A percentile compares a stretch with the other conserved stretches of the same genome.
phyloP scores from a whole-genome alignment of 163 green algal genomes.

The Chlorella variabilis region DNA sequence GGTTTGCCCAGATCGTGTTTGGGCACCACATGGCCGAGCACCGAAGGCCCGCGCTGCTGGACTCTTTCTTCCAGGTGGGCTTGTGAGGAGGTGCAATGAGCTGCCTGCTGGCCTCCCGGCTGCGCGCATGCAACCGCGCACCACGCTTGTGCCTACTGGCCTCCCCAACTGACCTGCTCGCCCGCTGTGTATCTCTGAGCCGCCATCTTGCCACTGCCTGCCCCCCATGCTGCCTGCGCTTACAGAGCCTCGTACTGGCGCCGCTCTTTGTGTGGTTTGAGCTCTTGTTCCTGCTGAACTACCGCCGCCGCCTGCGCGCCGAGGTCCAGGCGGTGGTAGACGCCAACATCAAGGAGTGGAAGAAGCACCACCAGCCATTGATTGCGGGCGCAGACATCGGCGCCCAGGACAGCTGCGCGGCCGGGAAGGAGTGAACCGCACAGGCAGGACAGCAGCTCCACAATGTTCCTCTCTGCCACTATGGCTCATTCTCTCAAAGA shows the following conservation, averaged over 20 bases:
- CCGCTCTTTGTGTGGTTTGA: conserved; percentile 93
- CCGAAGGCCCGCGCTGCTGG: conserved; percentile 80
- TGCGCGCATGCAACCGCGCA: too few relatives aligned
- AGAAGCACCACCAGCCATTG: neutral
- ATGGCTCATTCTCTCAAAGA: too few relatives aligned
- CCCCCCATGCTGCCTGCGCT: neutral
- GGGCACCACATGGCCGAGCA: conserved; percentile 84
- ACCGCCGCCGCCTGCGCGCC: conserved; percentile 59
- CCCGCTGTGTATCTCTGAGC: neutral
- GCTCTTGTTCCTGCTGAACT: conserved; percentile 82
- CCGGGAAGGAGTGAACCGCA: neutral
- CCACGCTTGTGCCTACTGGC: too few relatives aligned
- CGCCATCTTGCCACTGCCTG: neutral
- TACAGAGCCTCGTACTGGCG: conserved; percentile 80
- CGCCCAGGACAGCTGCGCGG: neutral
- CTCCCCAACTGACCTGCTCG: too few relatives aligned
- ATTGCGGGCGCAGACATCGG: neutral
- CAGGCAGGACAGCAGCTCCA: too few relatives aligned
- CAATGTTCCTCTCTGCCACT: neutral
- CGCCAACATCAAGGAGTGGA: conserved; percentile 9
- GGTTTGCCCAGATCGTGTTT: conserved; percentile 80
- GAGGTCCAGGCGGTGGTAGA: conserved; percentile 42
- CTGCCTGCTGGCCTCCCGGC: neutral
- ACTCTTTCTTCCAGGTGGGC: conserved; percentile 83
- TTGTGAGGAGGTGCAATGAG: neutral